Base-by-base conservation (phyloP, 257 asterid genomes). In the Ligustrum vulgare region DNA sequence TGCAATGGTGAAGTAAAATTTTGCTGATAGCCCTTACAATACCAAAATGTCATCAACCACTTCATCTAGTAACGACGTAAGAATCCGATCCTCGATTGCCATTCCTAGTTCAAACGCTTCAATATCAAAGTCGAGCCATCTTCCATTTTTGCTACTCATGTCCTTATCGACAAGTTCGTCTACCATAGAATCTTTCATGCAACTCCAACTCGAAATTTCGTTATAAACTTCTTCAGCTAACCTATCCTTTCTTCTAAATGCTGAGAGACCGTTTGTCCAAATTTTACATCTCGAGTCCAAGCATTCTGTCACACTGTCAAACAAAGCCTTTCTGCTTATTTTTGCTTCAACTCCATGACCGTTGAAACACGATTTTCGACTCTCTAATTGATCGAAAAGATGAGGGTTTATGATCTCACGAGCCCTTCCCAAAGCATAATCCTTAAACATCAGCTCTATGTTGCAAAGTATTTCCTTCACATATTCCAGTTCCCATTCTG, bases 161-260 rank as follows among this genome's bases (percentile, higher is more conserved):
- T 95, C 97, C 78, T 78, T 87, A 79, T 93, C 93, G 2, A 95
- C 97, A 13, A 93, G 91, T 66, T 91, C 97, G 82, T 95, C 99
- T 4, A 91, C 93, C 93, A 81, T 87, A 39, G 86, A 84, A 71
- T 93, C 90, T 69, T 90, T 94, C 76, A 81, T 71, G 8, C 70
- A 80, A 74, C 77, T 87, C 92, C 93, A 91, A 33, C 88, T 83
- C 1, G 83, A 80, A 16, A 93, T 81, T 80, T 93, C 98, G 71
- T 78, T 77, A 77, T 80, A 80, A 35, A 91, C 85, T 78, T 93
- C 97, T 72, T 85, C 87, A 5, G 91, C 97, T 72, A 95, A 76
- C 67, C 80, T 86, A 56, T 82, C 91, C 73, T 89, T 87, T 79
- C 87, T 71, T 82, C 75, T 81, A 33, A 86, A 76, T 62, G 75